A percentile compares a stretch with the other conserved stretches of the same genome.
These are phyloP conservation scores for Fusarium sp. DNA, from an alignment of 2,329 filamentous ascomycete genomes.

Conservation along the genomic window DNA sequence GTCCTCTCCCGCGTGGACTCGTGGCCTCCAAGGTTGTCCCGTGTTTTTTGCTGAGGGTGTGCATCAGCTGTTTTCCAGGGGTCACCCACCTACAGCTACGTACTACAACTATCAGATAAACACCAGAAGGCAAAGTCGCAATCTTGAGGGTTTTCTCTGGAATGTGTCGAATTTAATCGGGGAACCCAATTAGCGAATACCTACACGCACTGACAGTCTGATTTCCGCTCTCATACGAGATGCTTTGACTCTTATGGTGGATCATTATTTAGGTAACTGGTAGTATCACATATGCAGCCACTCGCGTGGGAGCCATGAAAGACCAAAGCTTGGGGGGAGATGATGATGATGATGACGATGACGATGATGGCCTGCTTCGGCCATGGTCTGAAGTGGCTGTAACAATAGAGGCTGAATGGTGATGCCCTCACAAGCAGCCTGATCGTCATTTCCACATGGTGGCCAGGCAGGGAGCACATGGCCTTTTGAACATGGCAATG, in stretches of 20 bases:
- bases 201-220: background rate
- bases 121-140: background rate
- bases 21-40: background rate
- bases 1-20: background rate
- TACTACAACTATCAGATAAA: background rate
- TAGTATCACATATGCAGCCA: background rate
- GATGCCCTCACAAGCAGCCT: constrained; percentile 10
- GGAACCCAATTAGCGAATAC: background rate
- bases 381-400: background rate
- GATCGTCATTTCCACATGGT: constrained; percentile 35
- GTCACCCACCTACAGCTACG: background rate
- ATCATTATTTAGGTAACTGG: too few relatives aligned
- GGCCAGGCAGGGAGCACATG: constrained; percentile 13
- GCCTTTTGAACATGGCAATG: constrained; percentile 8
- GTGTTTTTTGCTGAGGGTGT: background rate
- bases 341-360: background rate
- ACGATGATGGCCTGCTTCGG: background rate
- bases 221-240: too few relatives aligned
- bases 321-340: background rate
- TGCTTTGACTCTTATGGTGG: too few relatives aligned
- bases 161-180: background rate
- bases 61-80: background rate
- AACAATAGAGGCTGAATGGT: background rate
- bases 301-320: constrained; percentile 20
- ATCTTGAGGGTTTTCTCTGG: background rate